Evolutionary conservation across 176 grass and related monocot species (phyloP).

Genomic region (Cenchrus fungigraminus): DNA sequence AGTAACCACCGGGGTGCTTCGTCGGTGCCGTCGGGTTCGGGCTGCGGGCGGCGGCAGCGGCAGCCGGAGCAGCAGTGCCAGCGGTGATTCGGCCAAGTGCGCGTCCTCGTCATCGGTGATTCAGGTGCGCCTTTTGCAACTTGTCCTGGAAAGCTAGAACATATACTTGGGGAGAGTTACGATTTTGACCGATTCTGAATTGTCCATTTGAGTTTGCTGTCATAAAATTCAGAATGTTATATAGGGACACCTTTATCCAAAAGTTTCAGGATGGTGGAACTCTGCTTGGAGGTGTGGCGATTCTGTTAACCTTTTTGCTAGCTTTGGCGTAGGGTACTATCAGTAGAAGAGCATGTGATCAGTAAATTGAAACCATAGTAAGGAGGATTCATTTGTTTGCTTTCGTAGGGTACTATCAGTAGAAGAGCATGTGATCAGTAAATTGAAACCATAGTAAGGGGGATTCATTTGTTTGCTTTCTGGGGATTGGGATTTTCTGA

Average conservation of each 20-base stretch:
- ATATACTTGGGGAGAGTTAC: neutral
- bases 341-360: too few relatives aligned
- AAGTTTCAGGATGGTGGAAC: neutral
- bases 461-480: neutral
- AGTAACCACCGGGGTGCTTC: neutral
- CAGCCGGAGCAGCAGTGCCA: conserved; percentile 48
- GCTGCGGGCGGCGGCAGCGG: conserved; percentile 15
- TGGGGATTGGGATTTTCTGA: neutral
- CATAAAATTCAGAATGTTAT: neutral
- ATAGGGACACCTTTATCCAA: neutral
- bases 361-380: too few relatives aligned
- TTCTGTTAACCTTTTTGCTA: conserved; percentile 2
- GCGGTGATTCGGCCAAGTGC: conserved; percentile 75
- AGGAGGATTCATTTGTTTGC: too few relatives aligned
- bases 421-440: too few relatives aligned
- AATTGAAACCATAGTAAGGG: neutral
- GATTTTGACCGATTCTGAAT: neutral
- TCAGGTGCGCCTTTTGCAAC: neutral
- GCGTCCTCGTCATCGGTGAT: conserved; percentile 91
- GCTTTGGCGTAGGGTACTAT: neutral
- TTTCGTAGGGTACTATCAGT: too few relatives aligned
- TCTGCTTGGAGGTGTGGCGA: neutral
- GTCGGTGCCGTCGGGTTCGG: neutral
- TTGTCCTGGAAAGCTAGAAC: conserved; percentile 3
- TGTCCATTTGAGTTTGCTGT: neutral